Evolutionary conservation across 2,329 filamentous ascomycete genomes (phyloP).

Genomic region (Aureobasidium zeae): DNA sequence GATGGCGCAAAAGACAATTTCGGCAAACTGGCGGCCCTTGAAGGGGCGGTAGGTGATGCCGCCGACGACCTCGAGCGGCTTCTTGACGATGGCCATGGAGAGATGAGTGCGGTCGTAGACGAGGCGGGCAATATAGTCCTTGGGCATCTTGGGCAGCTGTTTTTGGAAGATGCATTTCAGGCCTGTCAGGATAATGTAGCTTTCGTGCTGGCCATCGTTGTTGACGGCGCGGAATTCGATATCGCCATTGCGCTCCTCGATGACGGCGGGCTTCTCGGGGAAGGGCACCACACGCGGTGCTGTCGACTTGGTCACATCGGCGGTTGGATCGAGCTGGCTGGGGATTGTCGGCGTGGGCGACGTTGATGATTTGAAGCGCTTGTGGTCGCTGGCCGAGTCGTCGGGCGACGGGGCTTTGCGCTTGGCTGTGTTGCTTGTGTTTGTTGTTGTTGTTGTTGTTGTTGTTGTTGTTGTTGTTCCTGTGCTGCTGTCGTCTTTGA

Average conservation of each 20-base stretch:
- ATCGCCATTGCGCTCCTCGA: conserved; percentile 86
- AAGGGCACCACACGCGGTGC: conserved; percentile 55
- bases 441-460: not conserved
- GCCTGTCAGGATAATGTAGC: conserved; percentile 86
- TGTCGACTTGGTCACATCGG: conserved; percentile 42
- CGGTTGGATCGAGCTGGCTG: conserved; percentile 25
- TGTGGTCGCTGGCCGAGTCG: conserved; percentile 48
- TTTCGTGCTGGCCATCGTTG: conserved; percentile 82
- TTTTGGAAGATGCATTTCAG: conserved; percentile 98
- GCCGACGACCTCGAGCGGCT: conserved; percentile 46
- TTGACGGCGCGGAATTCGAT: conserved; percentile 98
- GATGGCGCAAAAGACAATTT: conserved; percentile 98
- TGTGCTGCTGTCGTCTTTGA: not conserved
- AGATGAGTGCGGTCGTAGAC: conserved; percentile 96
- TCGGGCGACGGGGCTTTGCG: conserved; percentile 63
- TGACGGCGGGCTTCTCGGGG: conserved; percentile 85
- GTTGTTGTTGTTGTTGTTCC: not conserved
- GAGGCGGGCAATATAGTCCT: conserved; percentile 94
- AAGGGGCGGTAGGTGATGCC: conserved; percentile 96
- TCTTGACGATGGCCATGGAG: conserved; percentile 95
- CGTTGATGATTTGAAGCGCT: conserved; percentile 50
- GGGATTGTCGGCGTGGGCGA: conserved; percentile 32
- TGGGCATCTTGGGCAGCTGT: conserved; percentile 97
- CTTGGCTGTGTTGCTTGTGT: conserved; percentile 40
- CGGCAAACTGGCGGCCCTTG: conserved; percentile 82